phyloP scores from a whole-genome alignment of 2,329 filamentous ascomycete genomes.

The Botrytis fabae region DNA sequence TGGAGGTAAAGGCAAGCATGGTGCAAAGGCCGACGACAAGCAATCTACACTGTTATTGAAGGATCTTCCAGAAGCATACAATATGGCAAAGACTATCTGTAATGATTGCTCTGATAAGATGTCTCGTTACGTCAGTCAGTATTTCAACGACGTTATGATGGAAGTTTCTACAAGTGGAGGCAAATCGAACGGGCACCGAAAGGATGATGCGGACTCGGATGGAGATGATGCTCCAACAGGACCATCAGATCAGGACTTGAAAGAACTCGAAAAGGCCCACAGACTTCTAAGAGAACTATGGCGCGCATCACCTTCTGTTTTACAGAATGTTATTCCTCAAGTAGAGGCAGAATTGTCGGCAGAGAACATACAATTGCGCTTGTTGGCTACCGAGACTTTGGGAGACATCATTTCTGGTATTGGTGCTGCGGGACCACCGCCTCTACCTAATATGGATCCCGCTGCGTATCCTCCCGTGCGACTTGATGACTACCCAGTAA shows the following conservation, averaged over 20 bases:
- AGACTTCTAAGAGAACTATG: conserved; percentile 87
- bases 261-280: conserved; percentile 87
- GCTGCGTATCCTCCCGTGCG: conserved; percentile 79
- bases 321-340: conserved; percentile 92
- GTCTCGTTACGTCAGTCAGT: conserved; percentile 90
- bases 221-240: conserved; percentile 61
- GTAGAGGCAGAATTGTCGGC: conserved; percentile 88
- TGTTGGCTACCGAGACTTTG: conserved; percentile 88
- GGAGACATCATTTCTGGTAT: conserved; percentile 95
- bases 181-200: conserved; percentile 55
- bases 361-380: conserved; percentile 82
- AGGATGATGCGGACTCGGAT: conserved; percentile 59
- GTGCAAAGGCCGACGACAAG: conserved; percentile 64
- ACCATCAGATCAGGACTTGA: conserved; percentile 79
- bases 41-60: conserved; percentile 84
- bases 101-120: conserved; percentile 89
- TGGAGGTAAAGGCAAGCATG: conserved; percentile 52
- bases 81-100: conserved; percentile 94
- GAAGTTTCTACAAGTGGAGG: conserved; percentile 65
- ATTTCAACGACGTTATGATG: conserved; percentile 95
- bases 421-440: conserved; percentile 83
- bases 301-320: conserved; percentile 83
- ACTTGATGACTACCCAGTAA: conserved; percentile 57
- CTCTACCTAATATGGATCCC: conserved; percentile 71
- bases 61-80: conserved; percentile 87